Evolutionary conservation across 345 rosid species (phyloP).

Genomic region (Eucalyptus lansdowneana): DNA sequence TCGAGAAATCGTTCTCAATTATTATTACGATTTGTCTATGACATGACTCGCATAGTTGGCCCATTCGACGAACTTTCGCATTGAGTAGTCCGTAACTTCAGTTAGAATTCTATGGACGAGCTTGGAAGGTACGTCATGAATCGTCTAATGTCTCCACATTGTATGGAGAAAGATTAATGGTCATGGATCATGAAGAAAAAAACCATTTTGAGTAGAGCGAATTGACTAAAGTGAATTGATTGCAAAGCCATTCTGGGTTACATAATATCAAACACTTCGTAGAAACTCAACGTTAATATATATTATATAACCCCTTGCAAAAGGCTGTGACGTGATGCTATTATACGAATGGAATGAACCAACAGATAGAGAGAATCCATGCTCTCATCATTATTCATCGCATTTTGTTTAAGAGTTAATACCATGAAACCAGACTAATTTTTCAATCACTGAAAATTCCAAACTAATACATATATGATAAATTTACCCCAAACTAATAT

Average conservation of each 20-base stretch:
- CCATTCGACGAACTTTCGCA: not conserved
- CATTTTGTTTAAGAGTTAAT: too few relatives aligned
- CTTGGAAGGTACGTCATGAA: not conserved
- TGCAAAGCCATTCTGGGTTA: not conserved
- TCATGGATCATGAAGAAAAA: not conserved
- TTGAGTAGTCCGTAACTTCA: not conserved
- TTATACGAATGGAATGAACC: too few relatives aligned
- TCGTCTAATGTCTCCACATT: not conserved
- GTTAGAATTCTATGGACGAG: not conserved
- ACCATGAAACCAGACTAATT: too few relatives aligned
- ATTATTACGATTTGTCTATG: not conserved
- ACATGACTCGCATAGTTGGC: not conserved
- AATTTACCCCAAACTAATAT: too few relatives aligned
- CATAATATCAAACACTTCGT: not conserved
- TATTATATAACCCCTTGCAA: too few relatives aligned
- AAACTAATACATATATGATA: too few relatives aligned
- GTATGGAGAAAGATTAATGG: not conserved
- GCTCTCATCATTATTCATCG: too few relatives aligned
- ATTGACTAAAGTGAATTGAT: not conserved
- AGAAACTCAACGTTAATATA: not conserved
- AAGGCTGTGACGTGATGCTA: too few relatives aligned
- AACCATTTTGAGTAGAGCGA: not conserved
- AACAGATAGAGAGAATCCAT: too few relatives aligned
- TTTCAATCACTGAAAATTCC: too few relatives aligned
- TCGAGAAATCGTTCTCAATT: not conserved